Base-by-base conservation (phyloP, 331 rosid genomes). In the Quercus phellos region DNA sequence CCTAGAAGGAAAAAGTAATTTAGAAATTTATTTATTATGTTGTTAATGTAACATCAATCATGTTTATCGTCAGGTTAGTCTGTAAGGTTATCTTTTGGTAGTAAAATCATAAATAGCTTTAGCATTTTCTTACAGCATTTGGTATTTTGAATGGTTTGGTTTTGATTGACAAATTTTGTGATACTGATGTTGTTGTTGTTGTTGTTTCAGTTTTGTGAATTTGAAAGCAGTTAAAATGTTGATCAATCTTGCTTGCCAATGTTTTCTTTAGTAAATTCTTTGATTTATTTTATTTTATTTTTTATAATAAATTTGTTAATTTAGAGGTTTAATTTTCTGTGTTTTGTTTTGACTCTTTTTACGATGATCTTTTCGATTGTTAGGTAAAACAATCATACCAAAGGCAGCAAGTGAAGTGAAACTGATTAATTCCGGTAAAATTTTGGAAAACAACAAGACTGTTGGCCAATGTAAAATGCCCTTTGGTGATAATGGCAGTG, bases 381-480 rank as follows among this genome's bases (percentile, higher is more conserved):
- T 80, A 93, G 99, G 99, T 58, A 95, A 95, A 87, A 82, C 97
- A 17, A 80, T 95, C 77, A 46, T 67, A 50, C 99, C 99, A 18
- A 95, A 95, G 96, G 84, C 91, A 51, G 98, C 96, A 16, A 93
- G 80, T 88, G 99, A 95, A 84, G 93, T 95, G 84, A 95, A 95
- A 84, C 89, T 95, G 84, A 95, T 95, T 84, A 86, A 85, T 80
- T 91, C 92, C 73, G 99, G 99, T 68, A 95, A 91, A 84, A 90
- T 95, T 70, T 91, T 93, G 99, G 99, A 95, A 84, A 95, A 93
- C 94, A 91, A 84, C 94, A 95, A 88, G 89, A 91, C 96, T 73
- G 98, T 93, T 51, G 97, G 97, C 63, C 98, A 95, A 81, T 95
- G 99, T 91, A 93, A 87, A 89, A 86, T 78, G 50, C 99, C 99